Evolutionary conservation across 2,329 filamentous ascomycete genomes (phyloP), one percentile per base, ranked within the genome.

Genomic region (Xylariaceae sp.): DNA sequence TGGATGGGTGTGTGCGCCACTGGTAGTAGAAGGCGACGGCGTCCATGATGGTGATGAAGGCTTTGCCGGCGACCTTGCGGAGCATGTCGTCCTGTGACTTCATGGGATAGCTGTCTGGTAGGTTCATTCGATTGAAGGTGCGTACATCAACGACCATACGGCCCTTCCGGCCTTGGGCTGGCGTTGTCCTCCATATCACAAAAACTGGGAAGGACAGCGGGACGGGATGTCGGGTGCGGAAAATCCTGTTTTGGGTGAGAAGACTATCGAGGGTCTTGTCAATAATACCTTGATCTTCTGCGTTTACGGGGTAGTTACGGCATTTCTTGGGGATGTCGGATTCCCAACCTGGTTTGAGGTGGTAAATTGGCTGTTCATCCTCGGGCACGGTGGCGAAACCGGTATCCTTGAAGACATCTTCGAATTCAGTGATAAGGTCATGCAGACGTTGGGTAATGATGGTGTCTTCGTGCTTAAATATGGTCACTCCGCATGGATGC

Each of bases 191-290:
- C 53, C 41, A 55, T 8, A 55, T 18, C 1, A 55, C 53, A 13
- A 55, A 55, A 23, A 55, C 41, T n/a, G 53, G 53, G 13, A 55
- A 55, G 9, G 53, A 48, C 6, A 55, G 13, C 6, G 41, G 53
- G 18, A 39, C 23, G 8, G 18, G 53, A 13, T 35, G 3, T 13
- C 18, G 18, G 10, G 17, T 55, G 5, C 41, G 17, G 9, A n/a
- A 55, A 3, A 55, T 3, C 1, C 18, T 4, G 3, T 18, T 13
- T 5, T 55, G 34, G 2, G 3, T 13, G 2, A 35, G 1, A 3
- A 48, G 45, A 2, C 2, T 10, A 5, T 30, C n/a, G 1, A 55
- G 3, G n/a, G 41, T 55, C 2, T 48, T 18, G 8, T 39, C 17
- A 7, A 55, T 48, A 11, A 55, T 18, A 2, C 23, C 6, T 4